These are phyloP conservation scores for Boletus coccyginus DNA, from an alignment of 768 basidiomycete genomes.

Conservation along the genomic window DNA sequence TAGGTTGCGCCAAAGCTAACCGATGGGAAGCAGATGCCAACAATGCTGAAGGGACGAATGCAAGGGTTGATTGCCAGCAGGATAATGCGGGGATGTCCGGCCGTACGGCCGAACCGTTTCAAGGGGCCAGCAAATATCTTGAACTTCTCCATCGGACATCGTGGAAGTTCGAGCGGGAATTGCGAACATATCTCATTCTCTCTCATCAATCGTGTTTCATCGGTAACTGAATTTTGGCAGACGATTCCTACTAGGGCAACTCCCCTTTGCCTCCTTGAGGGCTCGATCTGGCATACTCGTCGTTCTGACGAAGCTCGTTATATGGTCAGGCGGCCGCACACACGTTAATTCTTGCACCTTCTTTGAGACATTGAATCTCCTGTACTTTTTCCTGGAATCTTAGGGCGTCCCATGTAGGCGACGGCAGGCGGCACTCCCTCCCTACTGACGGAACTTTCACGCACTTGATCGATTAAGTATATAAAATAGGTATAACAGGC, in stretches of 20 bases:
- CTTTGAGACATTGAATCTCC: neutral
- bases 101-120: neutral
- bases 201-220: too few species aligned
- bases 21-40: conserved; percentile 11
- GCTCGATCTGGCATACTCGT: neutral
- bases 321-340: neutral
- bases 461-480: neutral
- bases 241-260: neutral
- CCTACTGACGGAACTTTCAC: conserved; percentile 1
- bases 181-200: neutral
- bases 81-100: neutral
- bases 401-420: neutral
- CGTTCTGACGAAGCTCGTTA: neutral
- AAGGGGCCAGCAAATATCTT: neutral
- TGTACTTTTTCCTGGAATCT: neutral
- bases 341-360: too few species aligned
- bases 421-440: neutral
- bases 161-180: neutral
- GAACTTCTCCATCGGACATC: neutral
- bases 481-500: neutral
- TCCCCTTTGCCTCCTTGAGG: neutral
- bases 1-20: neutral
- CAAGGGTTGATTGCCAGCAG: neutral
- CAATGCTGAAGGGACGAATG: neutral
- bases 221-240: neutral